phyloP scores from a whole-genome alignment of 371 early-diverging fungal species.

The Mortierella polycephala region DNA sequence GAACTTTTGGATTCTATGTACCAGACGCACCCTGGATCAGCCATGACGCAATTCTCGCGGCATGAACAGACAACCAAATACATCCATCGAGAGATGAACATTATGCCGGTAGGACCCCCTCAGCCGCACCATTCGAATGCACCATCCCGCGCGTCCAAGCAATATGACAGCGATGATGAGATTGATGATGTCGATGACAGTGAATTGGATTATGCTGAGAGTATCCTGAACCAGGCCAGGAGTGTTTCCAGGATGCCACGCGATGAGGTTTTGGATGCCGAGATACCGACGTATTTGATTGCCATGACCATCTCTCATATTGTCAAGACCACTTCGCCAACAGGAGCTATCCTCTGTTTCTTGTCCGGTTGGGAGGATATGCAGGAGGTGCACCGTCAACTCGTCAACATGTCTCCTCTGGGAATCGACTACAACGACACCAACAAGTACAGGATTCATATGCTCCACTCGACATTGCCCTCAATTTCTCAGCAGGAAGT shows the following conservation, averaged over 20 bases:
- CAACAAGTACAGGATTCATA: conserved; percentile 56
- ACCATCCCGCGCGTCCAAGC: conserved; percentile 2
- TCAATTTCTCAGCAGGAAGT: conserved; percentile 71
- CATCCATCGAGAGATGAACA: conserved; percentile 54
- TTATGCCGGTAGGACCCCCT: conserved; percentile 32
- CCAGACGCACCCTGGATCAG: conserved; percentile 20
- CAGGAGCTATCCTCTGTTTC: conserved; percentile 80
- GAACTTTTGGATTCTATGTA: conserved; percentile 64
- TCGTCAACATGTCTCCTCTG: conserved; percentile 34
- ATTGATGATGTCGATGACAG: conserved; percentile 54
- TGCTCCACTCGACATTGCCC: conserved; percentile 74
- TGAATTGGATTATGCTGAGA: conserved; percentile 48
- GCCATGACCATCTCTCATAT: conserved; percentile 56
- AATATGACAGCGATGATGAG: conserved; percentile 52
- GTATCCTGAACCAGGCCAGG: conserved; percentile 33
- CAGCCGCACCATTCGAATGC: conserved; percentile 21
- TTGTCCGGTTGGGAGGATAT: conserved; percentile 81
- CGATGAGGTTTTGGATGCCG: conserved; percentile 54
- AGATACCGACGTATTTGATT: conserved; percentile 54
- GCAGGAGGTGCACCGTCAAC: conserved; percentile 43
- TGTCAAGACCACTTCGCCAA: conserved; percentile 37
- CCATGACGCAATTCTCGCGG: conserved; percentile 31
- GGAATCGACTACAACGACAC: conserved; percentile 50
- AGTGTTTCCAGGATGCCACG: conserved; percentile 46
- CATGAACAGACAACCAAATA: conserved; percentile 53